These are phyloP conservation scores for Fragaria vesca DNA, from an alignment of 306 rosid genomes.

Conservation along the genomic window DNA sequence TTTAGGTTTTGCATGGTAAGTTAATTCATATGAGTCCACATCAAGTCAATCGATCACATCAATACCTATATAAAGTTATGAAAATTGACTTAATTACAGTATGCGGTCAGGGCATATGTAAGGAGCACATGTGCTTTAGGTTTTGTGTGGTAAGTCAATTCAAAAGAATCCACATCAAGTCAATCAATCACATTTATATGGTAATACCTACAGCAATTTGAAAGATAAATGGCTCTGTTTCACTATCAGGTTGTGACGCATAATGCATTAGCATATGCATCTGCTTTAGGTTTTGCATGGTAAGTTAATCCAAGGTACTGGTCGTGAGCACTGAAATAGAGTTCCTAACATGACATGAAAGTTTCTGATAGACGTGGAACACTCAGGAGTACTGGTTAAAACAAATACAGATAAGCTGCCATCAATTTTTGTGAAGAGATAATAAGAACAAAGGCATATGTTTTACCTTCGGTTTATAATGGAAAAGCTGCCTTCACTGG, in stretches of 20 bases:
- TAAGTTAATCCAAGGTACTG: background rate
- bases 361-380: background rate
- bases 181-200: background rate
- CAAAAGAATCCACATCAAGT: background rate
- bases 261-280: background rate
- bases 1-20: background rate
- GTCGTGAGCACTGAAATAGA: background rate
- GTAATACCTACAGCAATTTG: background rate
- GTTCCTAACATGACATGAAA: background rate
- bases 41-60: background rate
- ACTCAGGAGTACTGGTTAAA: background rate
- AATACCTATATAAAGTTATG: background rate
- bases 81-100: background rate
- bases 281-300: background rate
- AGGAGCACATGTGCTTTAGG: background rate
- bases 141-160: background rate
- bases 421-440: background rate
- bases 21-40: background rate
- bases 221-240: background rate
- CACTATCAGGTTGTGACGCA: background rate
- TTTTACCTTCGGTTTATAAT: conserved; percentile 65
- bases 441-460: background rate
- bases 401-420: background rate
- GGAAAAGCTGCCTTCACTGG: conserved; percentile 52
- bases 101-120: background rate